Evolutionary conservation across 805 yeast genomes (phyloP).

Genomic region (Phaffomyces thermotolerans): DNA sequence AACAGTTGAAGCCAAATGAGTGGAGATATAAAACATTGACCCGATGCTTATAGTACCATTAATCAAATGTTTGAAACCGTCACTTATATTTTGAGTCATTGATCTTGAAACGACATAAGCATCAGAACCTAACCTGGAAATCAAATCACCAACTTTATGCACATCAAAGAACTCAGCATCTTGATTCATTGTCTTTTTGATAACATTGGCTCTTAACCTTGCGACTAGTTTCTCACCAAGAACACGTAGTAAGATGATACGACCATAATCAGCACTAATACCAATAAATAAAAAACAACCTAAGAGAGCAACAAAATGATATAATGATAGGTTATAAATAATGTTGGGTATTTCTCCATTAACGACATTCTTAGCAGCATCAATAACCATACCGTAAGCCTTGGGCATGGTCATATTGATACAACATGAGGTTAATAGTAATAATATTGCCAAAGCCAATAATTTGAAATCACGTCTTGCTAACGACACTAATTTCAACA

Average conservation of each 20-base stretch:
- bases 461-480: conserved; percentile 40
- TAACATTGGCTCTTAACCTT: conserved; percentile 67
- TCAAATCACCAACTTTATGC: conserved; percentile 91
- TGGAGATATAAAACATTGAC: conserved; percentile 85
- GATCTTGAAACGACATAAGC: conserved; percentile 85
- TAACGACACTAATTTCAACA: conserved; percentile 33
- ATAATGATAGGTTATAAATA: conserved; percentile 48
- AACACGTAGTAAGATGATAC: conserved; percentile 58
- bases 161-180: conserved; percentile 91
- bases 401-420: conserved; percentile 49
- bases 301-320: conserved; percentile 52
- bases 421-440: conserved; percentile 40
- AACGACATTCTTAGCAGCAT: conserved; percentile 35
- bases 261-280: conserved; percentile 67
- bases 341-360: conserved; percentile 27
- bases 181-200: conserved; percentile 72
- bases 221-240: conserved; percentile 88
- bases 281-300: conserved; percentile 43
- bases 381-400: conserved; percentile 48
- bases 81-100: conserved; percentile 84
- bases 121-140: conserved; percentile 83
- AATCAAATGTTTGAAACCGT: conserved; percentile 77
- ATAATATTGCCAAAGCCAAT: conserved; percentile 34
- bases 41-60: conserved; percentile 80
- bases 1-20: conserved; percentile 75